Conservation (phyloP, 768 basidiomycete genomes). For the Mycena albidolilacea region DNA sequence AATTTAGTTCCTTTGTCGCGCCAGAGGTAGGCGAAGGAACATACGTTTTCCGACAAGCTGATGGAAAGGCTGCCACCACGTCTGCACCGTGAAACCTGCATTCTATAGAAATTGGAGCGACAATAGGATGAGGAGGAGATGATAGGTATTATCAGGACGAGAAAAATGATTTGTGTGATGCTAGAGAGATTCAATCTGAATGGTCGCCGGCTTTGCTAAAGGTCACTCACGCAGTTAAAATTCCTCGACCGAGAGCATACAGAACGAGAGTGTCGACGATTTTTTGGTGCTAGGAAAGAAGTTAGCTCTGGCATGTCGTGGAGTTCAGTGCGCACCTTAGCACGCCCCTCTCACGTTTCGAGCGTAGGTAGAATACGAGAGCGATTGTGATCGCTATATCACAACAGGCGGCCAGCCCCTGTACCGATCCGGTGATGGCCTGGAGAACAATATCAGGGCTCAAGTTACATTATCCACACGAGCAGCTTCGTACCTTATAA, state of each 20-base stretch:
- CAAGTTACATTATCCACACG: neutral
- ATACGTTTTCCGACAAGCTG: neutral
- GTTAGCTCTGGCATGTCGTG: neutral
- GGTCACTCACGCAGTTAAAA: neutral
- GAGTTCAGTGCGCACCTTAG: neutral
- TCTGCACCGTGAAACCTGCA: neutral
- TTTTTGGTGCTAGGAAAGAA: constrained; percentile 1
- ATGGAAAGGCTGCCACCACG: constrained; percentile 7
- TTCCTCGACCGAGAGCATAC: neutral
- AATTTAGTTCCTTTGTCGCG: neutral
- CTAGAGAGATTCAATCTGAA: neutral
- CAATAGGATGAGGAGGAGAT: neutral
- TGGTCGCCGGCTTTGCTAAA: neutral
- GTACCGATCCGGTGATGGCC: constrained; percentile 27
- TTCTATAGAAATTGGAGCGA: neutral
- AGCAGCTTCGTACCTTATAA: no score
- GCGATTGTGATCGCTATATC: constrained; percentile 26
- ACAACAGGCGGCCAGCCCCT: constrained; percentile 29
- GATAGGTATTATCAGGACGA: neutral
- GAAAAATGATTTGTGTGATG: neutral
- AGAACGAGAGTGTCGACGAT: constrained; percentile 4
- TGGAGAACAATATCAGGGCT: neutral
- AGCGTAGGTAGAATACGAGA: constrained; percentile 21
- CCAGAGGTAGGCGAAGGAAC: neutral
- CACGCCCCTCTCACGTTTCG: neutral